Evolutionary conservation across 148 eudicot genomes (phyloP).

Genomic region (Camellia granthamiana): DNA sequence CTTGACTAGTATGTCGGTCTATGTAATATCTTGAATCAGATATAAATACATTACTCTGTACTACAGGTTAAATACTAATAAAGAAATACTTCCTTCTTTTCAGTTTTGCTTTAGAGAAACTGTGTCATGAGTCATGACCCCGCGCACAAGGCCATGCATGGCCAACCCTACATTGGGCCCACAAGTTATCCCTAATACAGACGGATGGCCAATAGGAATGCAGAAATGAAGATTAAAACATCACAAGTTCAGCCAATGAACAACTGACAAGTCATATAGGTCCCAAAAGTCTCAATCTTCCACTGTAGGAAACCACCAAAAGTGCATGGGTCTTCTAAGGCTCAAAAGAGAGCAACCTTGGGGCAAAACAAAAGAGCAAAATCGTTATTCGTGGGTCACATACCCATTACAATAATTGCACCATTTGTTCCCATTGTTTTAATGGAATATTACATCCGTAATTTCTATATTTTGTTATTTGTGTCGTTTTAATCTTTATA

Average conservation of each 20-base stretch:
- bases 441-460: too few relatives aligned
- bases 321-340: background rate
- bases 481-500: too few relatives aligned
- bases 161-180: background rate
- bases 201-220: background rate
- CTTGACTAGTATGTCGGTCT: too few relatives aligned
- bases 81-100: too few relatives aligned
- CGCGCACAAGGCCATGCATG: too few relatives aligned
- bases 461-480: too few relatives aligned
- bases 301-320: background rate
- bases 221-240: background rate
- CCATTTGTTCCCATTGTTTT: background rate
- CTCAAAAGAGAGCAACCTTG: background rate
- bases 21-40: too few relatives aligned
- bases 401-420: background rate
- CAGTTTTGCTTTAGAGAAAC: background rate
- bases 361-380: background rate
- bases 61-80: too few relatives aligned
- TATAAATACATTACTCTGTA: too few relatives aligned
- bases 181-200: background rate
- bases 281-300: background rate
- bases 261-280: background rate
- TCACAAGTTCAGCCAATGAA: background rate
- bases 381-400: background rate
- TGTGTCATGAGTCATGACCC: background rate